A percentile compares a stretch with the other conserved stretches of the same genome.
Conservation (phyloP, 306 rosid genomes). For the Inga laurina region DNA sequence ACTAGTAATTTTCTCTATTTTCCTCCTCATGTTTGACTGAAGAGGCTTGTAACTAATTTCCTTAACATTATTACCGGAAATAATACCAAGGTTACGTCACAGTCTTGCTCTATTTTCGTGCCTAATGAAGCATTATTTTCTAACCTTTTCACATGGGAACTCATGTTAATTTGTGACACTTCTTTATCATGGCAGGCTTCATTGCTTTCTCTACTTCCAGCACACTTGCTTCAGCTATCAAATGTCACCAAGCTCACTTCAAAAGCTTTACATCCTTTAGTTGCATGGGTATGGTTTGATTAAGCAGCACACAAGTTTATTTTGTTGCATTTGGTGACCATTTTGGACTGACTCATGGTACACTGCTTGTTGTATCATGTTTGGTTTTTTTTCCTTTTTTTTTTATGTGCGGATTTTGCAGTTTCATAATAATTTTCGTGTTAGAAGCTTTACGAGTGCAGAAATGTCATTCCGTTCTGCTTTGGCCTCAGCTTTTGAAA, state of each 20-base stretch:
- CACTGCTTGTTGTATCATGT: constrained; percentile 22
- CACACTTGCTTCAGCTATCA: constrained; percentile 56
- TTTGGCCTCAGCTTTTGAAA: constrained; percentile 58
- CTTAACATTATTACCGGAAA: neutral
- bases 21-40: neutral
- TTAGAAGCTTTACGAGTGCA: constrained; percentile 46
- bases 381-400: constrained; percentile 12
- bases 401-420: constrained; percentile 41
- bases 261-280: constrained; percentile 61
- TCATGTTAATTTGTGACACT: constrained; percentile 32
- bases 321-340: constrained; percentile 26
- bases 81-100: neutral
- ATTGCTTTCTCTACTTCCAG: constrained; percentile 87
- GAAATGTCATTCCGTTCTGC: constrained; percentile 45
- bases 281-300: constrained; percentile 73
- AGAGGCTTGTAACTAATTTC: neutral
- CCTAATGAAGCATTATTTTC: neutral
- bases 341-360: constrained; percentile 23
- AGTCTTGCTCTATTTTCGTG: constrained; percentile 18
- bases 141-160: constrained; percentile 15
- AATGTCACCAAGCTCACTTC: constrained; percentile 56
- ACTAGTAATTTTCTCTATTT: too few relatives aligned
- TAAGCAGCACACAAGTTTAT: constrained; percentile 9
- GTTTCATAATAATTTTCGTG: constrained; percentile 76
- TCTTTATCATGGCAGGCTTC: constrained; percentile 73